Evolutionary conservation across 2,329 filamentous ascomycete species (phyloP).

Genomic region (Penicillium sp.): DNA sequence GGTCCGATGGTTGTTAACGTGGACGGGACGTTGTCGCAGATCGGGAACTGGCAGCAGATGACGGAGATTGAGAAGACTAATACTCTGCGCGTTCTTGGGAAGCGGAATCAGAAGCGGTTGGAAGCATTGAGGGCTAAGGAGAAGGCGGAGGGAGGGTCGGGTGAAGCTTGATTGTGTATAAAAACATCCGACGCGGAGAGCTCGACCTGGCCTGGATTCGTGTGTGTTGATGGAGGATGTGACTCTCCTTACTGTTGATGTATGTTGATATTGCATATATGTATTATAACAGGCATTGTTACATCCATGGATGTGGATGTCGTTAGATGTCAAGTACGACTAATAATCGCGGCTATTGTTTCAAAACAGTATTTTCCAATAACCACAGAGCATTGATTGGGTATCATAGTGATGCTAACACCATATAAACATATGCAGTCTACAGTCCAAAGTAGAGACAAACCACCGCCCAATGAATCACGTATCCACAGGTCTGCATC

Average conservation of each 20-base stretch:
- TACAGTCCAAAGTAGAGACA: background rate
- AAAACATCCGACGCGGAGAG: no score
- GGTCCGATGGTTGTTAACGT: slow-evolving; percentile 66
- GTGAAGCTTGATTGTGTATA: background rate
- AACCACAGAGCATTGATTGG: background rate
- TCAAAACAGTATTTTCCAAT: background rate
- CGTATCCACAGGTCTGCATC: background rate
- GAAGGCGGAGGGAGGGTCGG: background rate
- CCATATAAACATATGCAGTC: background rate
- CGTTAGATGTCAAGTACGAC: background rate
- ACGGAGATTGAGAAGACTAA: slow-evolving; percentile 57
- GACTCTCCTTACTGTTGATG: background rate
- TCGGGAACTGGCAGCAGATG: slow-evolving; percentile 67
- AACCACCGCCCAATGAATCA: background rate
- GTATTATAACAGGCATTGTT: background rate
- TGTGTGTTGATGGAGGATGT: background rate
- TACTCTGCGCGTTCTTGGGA: slow-evolving; percentile 58
- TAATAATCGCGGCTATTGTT: background rate
- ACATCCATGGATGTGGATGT: background rate
- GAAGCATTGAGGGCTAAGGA: slow-evolving; percentile 43
- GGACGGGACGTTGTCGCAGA: slow-evolving; percentile 62
- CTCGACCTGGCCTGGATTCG: background rate
- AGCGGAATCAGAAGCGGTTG: slow-evolving; percentile 58
- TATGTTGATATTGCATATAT: background rate
- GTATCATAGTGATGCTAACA: slow-evolving; percentile 1